Evolutionary conservation across 129 eudicot genomes (phyloP), one percentile per base, ranked within the genome.

Genomic region (Oenanthe sinensis): DNA sequence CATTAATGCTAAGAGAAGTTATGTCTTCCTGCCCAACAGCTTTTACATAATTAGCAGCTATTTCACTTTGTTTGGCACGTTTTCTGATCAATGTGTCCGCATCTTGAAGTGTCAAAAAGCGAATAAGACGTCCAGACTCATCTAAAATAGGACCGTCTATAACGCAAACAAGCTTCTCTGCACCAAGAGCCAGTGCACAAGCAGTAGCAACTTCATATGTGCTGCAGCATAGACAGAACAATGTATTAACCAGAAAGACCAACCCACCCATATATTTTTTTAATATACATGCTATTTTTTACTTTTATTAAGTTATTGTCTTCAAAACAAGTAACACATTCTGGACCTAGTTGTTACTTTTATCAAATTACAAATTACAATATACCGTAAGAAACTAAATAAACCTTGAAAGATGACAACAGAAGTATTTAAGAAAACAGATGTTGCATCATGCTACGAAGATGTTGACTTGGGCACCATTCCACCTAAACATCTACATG

Each of bases 171-270:
- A 95, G 96, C 74, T 95, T 95, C 88, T 95, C 98, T 22, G 98
- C 98, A 74, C 91, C 94, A 73, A 95, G 94, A 81, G 98, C 96
- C 84, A 95, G 63, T 13, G 97, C 98, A 78, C 98, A 95, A 62
- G 98, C 98, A 74, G 98, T 95, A 47, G 98, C 98, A 72, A 95
- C 98, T 88, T 95, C 98, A 78, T 95, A 95, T 55, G 98, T 88
- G 81, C 98, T 95, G 88, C 75, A 87, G 77, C 76, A 69, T 24
- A 75, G 30, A 75, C 76, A 84, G 28, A 9, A 40, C 72, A 71
- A 11, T 9, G 48, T 49, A 79, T 58, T 79, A 82, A 63, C 74
- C 42, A 76, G 39, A 10, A 52, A 48, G 68, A 75, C 8, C 49
- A 42, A 71, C 14, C 7, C 45, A 43, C 76, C 17, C 72, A 67